These are phyloP conservation scores for Saccharomycopsis fodiens DNA, from an alignment of 805 yeast species.

Conservation along the genomic window DNA sequence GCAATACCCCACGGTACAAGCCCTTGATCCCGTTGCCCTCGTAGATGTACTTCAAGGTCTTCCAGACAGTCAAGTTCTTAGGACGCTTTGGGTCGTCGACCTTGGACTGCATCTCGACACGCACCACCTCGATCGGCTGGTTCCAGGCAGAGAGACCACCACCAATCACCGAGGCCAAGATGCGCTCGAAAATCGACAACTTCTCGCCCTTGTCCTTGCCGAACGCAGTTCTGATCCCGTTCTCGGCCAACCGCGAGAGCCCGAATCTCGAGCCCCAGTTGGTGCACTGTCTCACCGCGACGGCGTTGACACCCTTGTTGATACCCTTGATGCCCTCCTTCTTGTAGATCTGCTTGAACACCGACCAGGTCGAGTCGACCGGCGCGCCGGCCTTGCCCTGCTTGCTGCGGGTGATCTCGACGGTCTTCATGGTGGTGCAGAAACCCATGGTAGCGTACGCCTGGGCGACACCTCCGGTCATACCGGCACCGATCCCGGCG, in stretches of 20 bases:
- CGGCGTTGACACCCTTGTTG: conserved; percentile 97
- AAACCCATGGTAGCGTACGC: conserved; percentile 96
- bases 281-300: conserved; percentile 97
- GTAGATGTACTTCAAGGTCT: conserved; percentile 79
- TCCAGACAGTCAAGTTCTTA: conserved; percentile 70
- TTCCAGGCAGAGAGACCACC: conserved; percentile 99
- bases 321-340: conserved; percentile 92
- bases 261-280: conserved; percentile 99
- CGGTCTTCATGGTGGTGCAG: conserved; percentile 99
- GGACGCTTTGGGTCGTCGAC: conserved; percentile 95
- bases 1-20: conserved; percentile 91
- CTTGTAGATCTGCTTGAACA: conserved; percentile 73
- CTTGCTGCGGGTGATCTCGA: conserved; percentile 88
- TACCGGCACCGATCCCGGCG: conserved; percentile 93
- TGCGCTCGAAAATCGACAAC: conserved; percentile 71
- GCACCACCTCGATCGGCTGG: conserved; percentile 95
- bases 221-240: conserved; percentile 55
- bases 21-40: conserved; percentile 79
- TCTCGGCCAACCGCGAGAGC: conserved; percentile 85
- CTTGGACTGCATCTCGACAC: conserved; percentile 97
- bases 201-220: conserved; percentile 56
- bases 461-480: conserved; percentile 93
- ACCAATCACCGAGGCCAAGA: conserved; percentile 81
- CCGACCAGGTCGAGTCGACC: conserved; percentile 72
- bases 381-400: conserved; percentile 62